These are phyloP conservation scores for Apiospora rasikravindrae DNA, from an alignment of 2,329 filamentous ascomycete genomes.

Conservation along the genomic window DNA sequence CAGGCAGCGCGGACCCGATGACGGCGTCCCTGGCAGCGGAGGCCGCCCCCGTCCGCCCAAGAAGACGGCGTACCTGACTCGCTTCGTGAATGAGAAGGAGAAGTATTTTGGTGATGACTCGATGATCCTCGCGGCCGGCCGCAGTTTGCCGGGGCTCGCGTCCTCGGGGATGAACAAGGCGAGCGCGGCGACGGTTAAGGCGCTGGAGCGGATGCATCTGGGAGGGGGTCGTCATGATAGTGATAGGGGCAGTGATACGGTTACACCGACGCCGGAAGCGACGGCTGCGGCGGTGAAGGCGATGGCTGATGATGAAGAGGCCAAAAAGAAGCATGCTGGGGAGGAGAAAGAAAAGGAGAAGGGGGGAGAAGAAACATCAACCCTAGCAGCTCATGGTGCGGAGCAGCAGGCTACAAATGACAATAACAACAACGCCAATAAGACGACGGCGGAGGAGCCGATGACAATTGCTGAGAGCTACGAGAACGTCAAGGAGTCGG, in stretches of 20 bases:
- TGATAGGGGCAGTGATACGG: too few relatives aligned
- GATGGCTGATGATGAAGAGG: constrained; percentile 12
- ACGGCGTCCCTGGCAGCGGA: too few relatives aligned
- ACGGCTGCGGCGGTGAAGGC: neutral
- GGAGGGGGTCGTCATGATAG: neutral
- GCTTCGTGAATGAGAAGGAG: constrained; percentile 52
- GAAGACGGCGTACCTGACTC: constrained; percentile 54
- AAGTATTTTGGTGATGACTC: constrained; percentile 45
- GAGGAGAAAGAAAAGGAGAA: constrained; percentile 3
- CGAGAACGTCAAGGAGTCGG: constrained; percentile 29
- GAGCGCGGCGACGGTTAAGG: constrained; percentile 22
- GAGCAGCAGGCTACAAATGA: neutral
- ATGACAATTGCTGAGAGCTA: constrained; percentile 23
- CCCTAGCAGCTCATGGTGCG: neutral
- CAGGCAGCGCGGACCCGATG: constrained; percentile 28
- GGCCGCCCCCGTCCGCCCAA: constrained; percentile 28
- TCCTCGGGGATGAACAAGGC: constrained; percentile 20
- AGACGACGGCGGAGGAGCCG: constrained; percentile 17
- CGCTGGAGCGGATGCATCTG: constrained; percentile 16
- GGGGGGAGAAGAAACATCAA: neutral
- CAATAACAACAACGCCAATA: neutral
- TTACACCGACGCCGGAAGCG: neutral
- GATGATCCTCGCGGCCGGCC: constrained; percentile 42
- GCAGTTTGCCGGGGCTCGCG: constrained; percentile 28
- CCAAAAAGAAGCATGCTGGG: constrained; percentile 15